A percentile compares a stretch with the other conserved stretches of the same genome.
Conservation (phyloP, 306 rosid species). For the Trifolium dubium region DNA sequence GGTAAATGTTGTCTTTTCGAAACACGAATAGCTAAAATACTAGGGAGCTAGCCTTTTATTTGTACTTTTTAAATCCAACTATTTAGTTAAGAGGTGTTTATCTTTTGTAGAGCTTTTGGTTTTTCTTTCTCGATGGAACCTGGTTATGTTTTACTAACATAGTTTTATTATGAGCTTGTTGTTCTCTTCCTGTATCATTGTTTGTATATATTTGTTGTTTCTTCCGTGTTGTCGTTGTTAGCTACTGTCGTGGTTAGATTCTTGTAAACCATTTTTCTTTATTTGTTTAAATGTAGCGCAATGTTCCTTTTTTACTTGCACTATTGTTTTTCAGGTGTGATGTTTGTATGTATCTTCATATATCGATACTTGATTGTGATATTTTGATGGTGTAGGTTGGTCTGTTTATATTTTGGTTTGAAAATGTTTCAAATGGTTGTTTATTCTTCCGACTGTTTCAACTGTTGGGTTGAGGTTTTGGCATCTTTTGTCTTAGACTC, state of each 20-base stretch:
- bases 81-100: conserved; percentile 58
- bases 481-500: not conserved
- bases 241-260: too few relatives aligned
- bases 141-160: conserved; percentile 39
- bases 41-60: conserved; percentile 55
- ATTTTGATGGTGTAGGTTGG: too few relatives aligned
- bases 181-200: conserved; percentile 2
- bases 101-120: conserved; percentile 57
- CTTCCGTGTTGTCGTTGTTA: not conserved
- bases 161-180: conserved; percentile 29
- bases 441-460: too few relatives aligned
- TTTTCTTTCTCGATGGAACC: conserved; percentile 23
- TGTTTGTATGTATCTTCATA: not conserved
- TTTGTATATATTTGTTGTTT: conserved; percentile 1
- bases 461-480: not conserved
- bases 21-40: conserved; percentile 52
- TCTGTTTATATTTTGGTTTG: not conserved
- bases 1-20: conserved; percentile 53
- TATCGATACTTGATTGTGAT: too few relatives aligned
- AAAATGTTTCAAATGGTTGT: too few relatives aligned
- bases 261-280: not conserved
- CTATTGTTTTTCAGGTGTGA: not conserved
- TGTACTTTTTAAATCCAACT: conserved; percentile 58
- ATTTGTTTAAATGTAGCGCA: not conserved
- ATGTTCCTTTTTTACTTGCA: not conserved